Percentiles rank a stretch among this genome's conserved stretches.
Evolutionary conservation across 1,284 basidiomycete species (phyloP).

Genomic region (Xanthoconium separans): DNA sequence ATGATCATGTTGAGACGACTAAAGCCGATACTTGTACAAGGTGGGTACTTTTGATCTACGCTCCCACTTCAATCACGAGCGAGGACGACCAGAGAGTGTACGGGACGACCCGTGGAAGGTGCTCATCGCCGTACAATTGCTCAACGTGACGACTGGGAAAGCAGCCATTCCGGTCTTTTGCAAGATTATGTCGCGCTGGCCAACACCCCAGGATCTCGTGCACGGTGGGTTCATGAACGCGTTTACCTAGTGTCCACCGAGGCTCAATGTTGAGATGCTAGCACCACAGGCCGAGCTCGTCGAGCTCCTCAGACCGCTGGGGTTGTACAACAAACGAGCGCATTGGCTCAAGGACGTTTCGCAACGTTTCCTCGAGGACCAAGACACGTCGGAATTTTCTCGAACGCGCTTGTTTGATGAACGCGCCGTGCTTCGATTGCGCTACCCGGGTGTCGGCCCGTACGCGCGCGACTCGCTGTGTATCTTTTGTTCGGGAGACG

Average conservation of each 20-base stretch:
- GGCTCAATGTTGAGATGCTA: background rate
- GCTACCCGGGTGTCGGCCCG: constrained; percentile 55
- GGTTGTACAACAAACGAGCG: constrained; percentile 52
- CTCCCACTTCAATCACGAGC: background rate
- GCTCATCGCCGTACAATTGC: constrained; percentile 31
- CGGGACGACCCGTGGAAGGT: constrained; percentile 32
- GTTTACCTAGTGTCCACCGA: background rate
- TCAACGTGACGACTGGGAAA: constrained; percentile 33
- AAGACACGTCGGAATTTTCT: constrained; percentile 22
- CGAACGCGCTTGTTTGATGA: background rate
- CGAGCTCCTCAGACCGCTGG: constrained; percentile 46
- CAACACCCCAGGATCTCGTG: constrained; percentile 49
- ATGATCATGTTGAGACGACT: constrained; percentile 28
- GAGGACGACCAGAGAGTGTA: constrained; percentile 19
- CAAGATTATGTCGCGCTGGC: constrained; percentile 50
- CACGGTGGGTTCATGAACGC: constrained; percentile 38
- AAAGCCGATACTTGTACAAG: constrained; percentile 32
- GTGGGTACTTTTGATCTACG: constrained; percentile 14
- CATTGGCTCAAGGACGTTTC: constrained; percentile 51
- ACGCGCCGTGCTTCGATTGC: constrained; percentile 42
- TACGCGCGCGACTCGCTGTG: constrained; percentile 70
- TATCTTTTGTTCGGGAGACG: constrained; percentile 50
- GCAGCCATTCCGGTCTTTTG: constrained; percentile 44
- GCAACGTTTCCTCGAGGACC: constrained; percentile 43
- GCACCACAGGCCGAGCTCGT: constrained; percentile 39